Evolutionary conservation across 164 flowering plant species (phyloP).

Genomic region (Macadamia integrifolia): DNA sequence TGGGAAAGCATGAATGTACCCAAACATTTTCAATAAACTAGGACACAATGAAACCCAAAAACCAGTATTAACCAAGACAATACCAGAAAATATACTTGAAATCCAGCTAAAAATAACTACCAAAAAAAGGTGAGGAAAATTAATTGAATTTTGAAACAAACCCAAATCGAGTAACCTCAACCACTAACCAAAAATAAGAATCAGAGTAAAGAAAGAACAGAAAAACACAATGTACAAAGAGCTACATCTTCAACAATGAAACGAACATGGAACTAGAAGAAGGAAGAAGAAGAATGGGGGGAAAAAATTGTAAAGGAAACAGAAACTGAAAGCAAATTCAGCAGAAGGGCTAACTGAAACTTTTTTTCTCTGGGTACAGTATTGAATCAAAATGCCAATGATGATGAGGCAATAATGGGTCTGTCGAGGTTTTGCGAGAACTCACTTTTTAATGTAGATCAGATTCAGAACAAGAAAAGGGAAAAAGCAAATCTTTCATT

Average conservation of each 20-base stretch:
- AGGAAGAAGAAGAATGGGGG: not conserved
- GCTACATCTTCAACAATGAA: not conserved
- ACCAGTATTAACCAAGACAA: not conserved
- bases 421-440: not conserved
- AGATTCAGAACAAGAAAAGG: not conserved
- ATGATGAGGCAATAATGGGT: not conserved
- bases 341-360: not conserved
- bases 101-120: not conserved
- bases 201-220: not conserved
- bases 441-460: not conserved
- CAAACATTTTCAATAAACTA: not conserved
- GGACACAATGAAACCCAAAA: not conserved
- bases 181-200: not conserved
- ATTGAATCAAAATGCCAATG: not conserved
- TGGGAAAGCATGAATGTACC: not conserved
- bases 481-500: not conserved
- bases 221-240: not conserved
- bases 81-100: not conserved
- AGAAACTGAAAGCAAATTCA: not conserved
- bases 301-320: not conserved
- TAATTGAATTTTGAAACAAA: not conserved
- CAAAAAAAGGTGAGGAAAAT: not conserved
- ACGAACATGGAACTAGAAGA: not conserved
- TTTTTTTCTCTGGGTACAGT: not conserved
- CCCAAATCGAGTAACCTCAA: not conserved